phyloP scores from a whole-genome alignment of 441 rosid species.

The Biscutella laevigata region DNA sequence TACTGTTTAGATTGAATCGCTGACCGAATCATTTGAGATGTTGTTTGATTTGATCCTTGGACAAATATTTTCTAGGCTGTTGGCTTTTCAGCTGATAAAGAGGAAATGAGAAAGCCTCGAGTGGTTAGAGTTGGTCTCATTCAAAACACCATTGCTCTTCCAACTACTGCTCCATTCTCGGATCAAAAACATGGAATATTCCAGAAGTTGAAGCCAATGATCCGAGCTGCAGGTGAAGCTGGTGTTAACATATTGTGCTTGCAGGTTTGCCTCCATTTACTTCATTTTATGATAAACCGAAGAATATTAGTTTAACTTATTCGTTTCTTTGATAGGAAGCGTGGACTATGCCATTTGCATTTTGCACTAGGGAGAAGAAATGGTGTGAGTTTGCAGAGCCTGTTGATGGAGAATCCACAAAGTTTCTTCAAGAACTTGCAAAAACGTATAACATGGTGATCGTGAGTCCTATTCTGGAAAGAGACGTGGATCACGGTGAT shows the following conservation, averaged over 20 bases:
- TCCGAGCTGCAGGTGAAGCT: constrained; percentile 77
- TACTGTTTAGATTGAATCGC: not conserved
- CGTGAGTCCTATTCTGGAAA: constrained; percentile 79
- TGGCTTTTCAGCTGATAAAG: constrained; percentile 63
- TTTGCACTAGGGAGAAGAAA: constrained; percentile 86
- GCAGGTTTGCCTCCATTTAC: constrained; percentile 40
- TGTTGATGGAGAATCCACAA: constrained; percentile 71
- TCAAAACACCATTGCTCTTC: constrained; percentile 80
- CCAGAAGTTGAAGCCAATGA: constrained; percentile 60
- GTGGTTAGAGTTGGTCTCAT: constrained; percentile 81
- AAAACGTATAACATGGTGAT: constrained; percentile 82
- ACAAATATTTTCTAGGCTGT: constrained; percentile 38
- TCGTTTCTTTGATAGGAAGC: constrained; percentile 50
- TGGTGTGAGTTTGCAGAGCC: constrained; percentile 98
- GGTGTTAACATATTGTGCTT: constrained; percentile 87
- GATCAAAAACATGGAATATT: constrained; percentile 64
- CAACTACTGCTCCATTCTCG: constrained; percentile 57
- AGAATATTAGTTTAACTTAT: not conserved
- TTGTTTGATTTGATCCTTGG: constrained; percentile 1
- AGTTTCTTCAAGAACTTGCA: constrained; percentile 70
- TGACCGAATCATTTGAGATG: not conserved
- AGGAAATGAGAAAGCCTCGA: constrained; percentile 57
- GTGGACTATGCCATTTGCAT: constrained; percentile 97
- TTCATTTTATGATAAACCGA: not conserved
- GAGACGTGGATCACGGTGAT: constrained; percentile 86